Percentiles rank a stretch among this genome's conserved stretches.
Conservation (phyloP, 345 rosid genomes). For the Durio zibethinus region DNA sequence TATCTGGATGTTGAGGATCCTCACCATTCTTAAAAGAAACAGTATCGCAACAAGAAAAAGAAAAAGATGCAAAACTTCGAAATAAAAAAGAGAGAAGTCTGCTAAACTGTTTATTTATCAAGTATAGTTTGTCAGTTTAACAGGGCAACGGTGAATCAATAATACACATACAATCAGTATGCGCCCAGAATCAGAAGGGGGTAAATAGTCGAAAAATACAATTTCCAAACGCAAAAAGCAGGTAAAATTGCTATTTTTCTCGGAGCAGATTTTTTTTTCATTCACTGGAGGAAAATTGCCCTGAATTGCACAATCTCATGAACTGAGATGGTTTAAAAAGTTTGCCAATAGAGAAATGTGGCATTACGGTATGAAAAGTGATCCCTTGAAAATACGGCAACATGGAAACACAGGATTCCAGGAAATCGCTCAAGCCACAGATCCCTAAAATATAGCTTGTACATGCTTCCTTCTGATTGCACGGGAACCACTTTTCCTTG, state of each 20-base stretch:
- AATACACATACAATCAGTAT: background rate
- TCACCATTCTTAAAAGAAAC: slow-evolving; percentile 22
- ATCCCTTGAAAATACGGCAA: background rate
- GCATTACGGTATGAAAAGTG: background rate
- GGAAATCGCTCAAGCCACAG: background rate
- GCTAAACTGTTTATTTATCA: background rate
- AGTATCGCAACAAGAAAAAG: slow-evolving; percentile 25
- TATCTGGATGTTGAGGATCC: slow-evolving; percentile 29
- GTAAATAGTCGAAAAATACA: background rate
- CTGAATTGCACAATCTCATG: background rate
- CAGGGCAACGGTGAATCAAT: background rate
- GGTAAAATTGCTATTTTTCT: background rate
- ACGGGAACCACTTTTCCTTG: background rate
- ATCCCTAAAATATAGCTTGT: background rate
- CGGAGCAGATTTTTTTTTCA: background rate
- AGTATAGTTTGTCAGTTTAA: background rate
- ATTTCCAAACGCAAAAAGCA: background rate
- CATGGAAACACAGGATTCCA: background rate
- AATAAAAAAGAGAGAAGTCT: background rate
- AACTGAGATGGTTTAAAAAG: background rate
- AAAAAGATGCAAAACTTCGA: background rate
- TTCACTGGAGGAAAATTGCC: background rate
- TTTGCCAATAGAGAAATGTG: background rate
- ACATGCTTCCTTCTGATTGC: background rate
- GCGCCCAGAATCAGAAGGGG: background rate